Base-by-base conservation (phyloP, 441 rosid species). In the Populus hybrid region DNA sequence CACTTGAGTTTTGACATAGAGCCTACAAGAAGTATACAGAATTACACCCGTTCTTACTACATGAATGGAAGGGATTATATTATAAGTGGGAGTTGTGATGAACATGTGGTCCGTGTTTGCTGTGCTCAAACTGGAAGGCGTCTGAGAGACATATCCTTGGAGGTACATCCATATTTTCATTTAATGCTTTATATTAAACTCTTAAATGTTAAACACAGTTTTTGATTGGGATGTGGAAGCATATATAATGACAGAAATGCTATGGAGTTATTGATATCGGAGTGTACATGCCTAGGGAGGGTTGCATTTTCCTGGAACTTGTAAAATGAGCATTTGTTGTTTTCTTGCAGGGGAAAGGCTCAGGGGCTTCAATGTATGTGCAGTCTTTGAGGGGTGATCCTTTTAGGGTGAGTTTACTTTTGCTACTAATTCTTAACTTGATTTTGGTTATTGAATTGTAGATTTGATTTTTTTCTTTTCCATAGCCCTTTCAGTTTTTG, bases 121-220 rank as follows among this genome's bases (percentile, higher is more conserved):
- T 95, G 98, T 83, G 97, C 99, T 76, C 97, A 91, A 88, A 95
- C 99, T 57, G 99, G 99, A 84, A 89, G 93, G 81, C 98, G 99
- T 67, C 94, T 95, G 70, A 91, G 90, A 84, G 99, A 95, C 82
- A 82, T 95, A 78, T 89, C 92, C 76, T 84, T 95, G 86, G 98
- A 92, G 99, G 99, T 94, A 86, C 70, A 46, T 30, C 12, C 10
- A 16, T 72, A 63, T 76, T 75, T 34, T 79, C 40, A 10, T 75
- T 72, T 34, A n/a, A 32, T 76, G 35, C 59, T 35, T 65, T 30
- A n/a, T 67, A 6, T 40, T 38, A 26, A 21, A 24, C 34, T 65
- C 28, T 9, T 16, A 16, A 4, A 68, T 16, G 40, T 28, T 1
- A 14, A 18, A 4, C 9, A 68, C 21, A 30, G 40, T 16, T 68